Evolutionary conservation across 768 basidiomycete species (phyloP).

Genomic region (Mycena leptocephala): DNA sequence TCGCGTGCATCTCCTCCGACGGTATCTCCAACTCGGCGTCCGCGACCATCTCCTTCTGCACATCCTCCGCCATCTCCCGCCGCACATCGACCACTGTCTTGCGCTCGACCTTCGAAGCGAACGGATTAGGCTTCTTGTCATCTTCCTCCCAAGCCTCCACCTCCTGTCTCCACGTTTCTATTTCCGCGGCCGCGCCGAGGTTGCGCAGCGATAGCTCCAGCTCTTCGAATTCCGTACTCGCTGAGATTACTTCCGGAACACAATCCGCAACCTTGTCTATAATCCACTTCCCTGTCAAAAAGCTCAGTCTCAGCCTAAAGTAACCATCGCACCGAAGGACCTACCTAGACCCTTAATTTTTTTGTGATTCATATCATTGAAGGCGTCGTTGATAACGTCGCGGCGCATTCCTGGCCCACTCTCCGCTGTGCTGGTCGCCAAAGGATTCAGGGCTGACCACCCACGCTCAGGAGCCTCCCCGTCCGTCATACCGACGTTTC

Average conservation of each 20-base stretch:
- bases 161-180: neutral
- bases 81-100: conserved; percentile 29
- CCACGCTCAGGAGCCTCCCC: conserved; percentile 50
- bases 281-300: neutral
- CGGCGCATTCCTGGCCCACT: conserved; percentile 47
- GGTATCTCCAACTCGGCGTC: neutral
- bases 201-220: neutral
- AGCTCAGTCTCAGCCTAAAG: neutral
- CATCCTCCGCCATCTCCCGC: conserved; percentile 39
- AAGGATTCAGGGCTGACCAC: conserved; percentile 46
- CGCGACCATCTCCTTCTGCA: neutral
- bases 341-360: conserved; percentile 10
- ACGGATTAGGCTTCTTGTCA: conserved; percentile 20
- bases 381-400: conserved; percentile 50
- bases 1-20: conserved; percentile 16
- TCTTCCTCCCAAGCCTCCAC: conserved; percentile 16
- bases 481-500: conserved; percentile 43
- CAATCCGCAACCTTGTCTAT: neutral
- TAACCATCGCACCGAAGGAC: neutral
- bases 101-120: conserved; percentile 11
- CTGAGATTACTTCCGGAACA: neutral
- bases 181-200: neutral
- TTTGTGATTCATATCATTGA: conserved; percentile 30
- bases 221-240: conserved; percentile 2
- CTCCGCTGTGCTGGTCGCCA: conserved; percentile 44